Evolutionary conservation across 1,284 basidiomycete genomes (phyloP).

Genomic region (Mycosarcoma maydis): DNA sequence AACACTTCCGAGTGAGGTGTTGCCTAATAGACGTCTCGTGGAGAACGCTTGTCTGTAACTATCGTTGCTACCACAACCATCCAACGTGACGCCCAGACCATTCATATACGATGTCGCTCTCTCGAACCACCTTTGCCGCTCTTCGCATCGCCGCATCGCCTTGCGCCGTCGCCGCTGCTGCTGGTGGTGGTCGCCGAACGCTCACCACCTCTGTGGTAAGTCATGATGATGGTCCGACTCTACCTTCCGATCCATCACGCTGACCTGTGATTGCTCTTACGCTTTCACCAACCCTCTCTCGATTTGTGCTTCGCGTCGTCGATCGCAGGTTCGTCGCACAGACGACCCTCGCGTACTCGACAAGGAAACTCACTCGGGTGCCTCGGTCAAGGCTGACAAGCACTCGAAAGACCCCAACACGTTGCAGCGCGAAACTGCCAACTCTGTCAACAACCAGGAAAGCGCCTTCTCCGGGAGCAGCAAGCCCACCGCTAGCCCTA

Average conservation of each 20-base stretch:
- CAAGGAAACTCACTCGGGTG: conserved; percentile 46
- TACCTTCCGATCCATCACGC: too few relatives aligned
- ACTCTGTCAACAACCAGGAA: conserved; percentile 12
- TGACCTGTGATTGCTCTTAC: too few relatives aligned
- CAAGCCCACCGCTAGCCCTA: conserved; percentile 6
- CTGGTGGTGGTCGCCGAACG: conserved; percentile 11
- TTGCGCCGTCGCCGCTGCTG: too few relatives aligned
- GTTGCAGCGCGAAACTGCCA: conserved; percentile 38
- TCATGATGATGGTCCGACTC: background rate
- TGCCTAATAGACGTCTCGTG: too few relatives aligned
- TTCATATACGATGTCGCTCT: conserved; percentile 32
- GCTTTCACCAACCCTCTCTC: too few relatives aligned
- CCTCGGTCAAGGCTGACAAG: conserved; percentile 46
- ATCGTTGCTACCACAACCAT: background rate
- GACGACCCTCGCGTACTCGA: conserved; percentile 36
- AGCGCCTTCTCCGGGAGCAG: background rate
- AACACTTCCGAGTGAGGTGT: too few relatives aligned
- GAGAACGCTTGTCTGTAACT: too few relatives aligned
- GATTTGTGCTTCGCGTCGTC: too few relatives aligned
- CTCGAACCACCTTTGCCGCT: conserved; percentile 21
- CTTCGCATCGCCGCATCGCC: conserved; percentile 15
- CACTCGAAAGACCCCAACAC: conserved; percentile 48
- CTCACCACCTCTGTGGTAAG: conserved; percentile 37
- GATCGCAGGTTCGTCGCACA: conserved; percentile 35
- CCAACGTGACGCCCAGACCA: background rate